Evolutionary conservation across 208 protist species (phyloP), one percentile per base, ranked within the genome.

Genomic region (Leishmania mexicana): DNA sequence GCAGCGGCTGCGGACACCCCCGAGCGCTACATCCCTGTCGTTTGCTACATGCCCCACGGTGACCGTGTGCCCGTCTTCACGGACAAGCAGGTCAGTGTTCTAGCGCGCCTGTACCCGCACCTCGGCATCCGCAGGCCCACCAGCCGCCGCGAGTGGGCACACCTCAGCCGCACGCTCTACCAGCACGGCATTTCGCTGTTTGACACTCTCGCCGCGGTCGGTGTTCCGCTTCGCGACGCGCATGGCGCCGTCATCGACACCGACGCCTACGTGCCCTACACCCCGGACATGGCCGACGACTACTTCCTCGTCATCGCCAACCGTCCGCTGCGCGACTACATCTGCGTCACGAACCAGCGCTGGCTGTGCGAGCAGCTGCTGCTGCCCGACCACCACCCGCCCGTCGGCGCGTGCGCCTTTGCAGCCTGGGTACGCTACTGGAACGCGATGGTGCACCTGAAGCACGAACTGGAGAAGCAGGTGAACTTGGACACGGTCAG

Each of bases 401-500:
- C 67, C 64, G 80, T 76, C 62, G 42, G 40, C 53, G 47, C 28
- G 38, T 8, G 49, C 40, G 80, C 80, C 67, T 84, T 84, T 42
- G 75, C 74, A n/a, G 80, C 80, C 47, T 84, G 80, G 80, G 80
- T 84, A 57, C 74, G 75, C 75, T 84, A 84, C 80, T 84, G 80
- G 75, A 60, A 75, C 80, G 31, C 81, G 21, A 77, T 84, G 68
- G 19, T 57, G 57, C 75, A 80, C 21, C 76, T 84, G 54, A 76
- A 76, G 57, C 21, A 72, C 38, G 68, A 72, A 72, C 76, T 80
- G 53, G 31, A 64, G 57, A 38, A 67, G n/a, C 65, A 71, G 40
- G 47, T 47, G 0, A 64, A 2, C 53, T 60, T 72, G 7, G 81
- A 84, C 68, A 76, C 35, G 42, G 53, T 80, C 38, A 75, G 74